Conservation (phyloP, 2,329 filamentous ascomycete genomes). For the Colletotrichum endophyticum region DNA sequence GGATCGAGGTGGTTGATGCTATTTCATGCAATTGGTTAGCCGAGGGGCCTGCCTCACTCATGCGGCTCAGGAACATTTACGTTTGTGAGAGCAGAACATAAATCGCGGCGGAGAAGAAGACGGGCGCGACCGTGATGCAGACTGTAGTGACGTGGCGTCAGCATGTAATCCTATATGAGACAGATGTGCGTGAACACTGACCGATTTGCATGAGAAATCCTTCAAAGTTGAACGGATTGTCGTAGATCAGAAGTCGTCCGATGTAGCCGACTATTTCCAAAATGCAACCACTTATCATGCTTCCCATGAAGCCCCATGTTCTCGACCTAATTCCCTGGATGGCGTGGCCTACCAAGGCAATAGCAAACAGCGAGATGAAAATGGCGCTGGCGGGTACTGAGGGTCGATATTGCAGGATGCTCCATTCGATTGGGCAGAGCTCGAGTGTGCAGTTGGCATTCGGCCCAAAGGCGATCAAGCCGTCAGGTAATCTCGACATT, state of each 20-base stretch:
- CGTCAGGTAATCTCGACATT: constrained; percentile 4
- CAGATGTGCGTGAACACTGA: constrained; percentile 25
- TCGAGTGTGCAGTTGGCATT: constrained; percentile 51
- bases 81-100: constrained; percentile 26
- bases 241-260: constrained; percentile 59
- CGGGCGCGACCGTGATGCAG: constrained; percentile 34
- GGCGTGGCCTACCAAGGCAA: constrained; percentile 47
- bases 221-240: constrained; percentile 60
- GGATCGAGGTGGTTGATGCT: constrained; percentile 31
- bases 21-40: neutral
- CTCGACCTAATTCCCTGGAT: constrained; percentile 45
- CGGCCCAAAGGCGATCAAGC: constrained; percentile 41
- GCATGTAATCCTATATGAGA: neutral
- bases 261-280: constrained; percentile 67
- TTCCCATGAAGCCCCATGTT: constrained; percentile 47
- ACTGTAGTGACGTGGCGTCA: constrained; percentile 22
- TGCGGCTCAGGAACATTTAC: neutral
- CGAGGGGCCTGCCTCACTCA: rapidly evolving
- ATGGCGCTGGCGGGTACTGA: constrained; percentile 35
- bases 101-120: constrained; percentile 32
- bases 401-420: constrained; percentile 46
- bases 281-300: constrained; percentile 59
- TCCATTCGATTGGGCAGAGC: constrained; percentile 45
- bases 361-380: constrained; percentile 44
- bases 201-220: constrained; percentile 69